Conservation (phyloP, 108 stramenopile species). For the Stephanodiscus triporus region DNA sequence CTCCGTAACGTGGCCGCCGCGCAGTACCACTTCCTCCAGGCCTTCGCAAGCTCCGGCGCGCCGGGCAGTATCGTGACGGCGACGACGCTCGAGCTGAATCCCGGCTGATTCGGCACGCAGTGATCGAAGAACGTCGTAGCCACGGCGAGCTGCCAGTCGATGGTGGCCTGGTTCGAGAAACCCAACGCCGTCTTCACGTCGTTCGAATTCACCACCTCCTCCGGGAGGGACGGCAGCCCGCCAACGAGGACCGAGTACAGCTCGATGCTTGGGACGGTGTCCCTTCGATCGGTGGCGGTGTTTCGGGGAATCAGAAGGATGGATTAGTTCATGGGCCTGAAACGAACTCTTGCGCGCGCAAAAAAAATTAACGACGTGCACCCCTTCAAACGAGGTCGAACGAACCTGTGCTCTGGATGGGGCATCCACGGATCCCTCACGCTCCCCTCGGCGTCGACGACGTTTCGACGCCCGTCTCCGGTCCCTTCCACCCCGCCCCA, state of each 20-base stretch:
- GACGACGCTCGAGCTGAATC: conserved; percentile 82
- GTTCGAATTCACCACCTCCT: conserved; percentile 51
- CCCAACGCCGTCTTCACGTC: conserved; percentile 50
- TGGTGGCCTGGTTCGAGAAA: conserved; percentile 45
- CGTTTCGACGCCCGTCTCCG: conserved; percentile 1
- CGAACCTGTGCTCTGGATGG: conserved; percentile 65
- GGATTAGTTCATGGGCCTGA: too few relatives aligned
- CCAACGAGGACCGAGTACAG: conserved; percentile 86
- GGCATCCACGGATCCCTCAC: conserved; percentile 79
- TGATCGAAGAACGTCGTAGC: conserved; percentile 85
- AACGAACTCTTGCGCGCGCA: too few relatives aligned
- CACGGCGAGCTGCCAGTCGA: conserved; percentile 87
- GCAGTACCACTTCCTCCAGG: conserved; percentile 88
- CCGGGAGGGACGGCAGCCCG: conserved; percentile 73
- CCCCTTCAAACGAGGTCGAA: background rate
- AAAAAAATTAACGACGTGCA: too few relatives aligned
- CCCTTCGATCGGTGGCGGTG: conserved; percentile 22
- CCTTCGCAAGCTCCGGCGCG: conserved; percentile 65
- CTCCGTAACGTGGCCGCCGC: conserved; percentile 73
- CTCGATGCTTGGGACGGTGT: conserved; percentile 83
- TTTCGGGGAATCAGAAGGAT: too few relatives aligned
- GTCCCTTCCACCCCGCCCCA: conserved; percentile 16
- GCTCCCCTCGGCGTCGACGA: conserved; percentile 14
- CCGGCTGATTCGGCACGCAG: conserved; percentile 86
- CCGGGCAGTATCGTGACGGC: conserved; percentile 86